Base-by-base conservation (phyloP, 805 yeast species). In the Nakazawaea molendinolei region DNA sequence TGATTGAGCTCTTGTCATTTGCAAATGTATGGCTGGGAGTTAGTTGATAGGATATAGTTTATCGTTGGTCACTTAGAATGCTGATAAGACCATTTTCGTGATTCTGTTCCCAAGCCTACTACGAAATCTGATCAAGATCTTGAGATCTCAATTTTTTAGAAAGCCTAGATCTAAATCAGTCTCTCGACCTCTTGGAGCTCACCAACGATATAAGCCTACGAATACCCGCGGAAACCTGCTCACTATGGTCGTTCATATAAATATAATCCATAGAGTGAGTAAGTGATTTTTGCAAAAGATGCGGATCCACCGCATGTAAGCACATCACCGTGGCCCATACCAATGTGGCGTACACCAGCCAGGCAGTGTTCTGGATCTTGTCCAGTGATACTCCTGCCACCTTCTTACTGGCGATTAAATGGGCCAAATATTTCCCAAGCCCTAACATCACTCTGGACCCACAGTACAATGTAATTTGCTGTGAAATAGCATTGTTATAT, bases 241-340 rank as follows among this genome's bases (percentile, higher is more conserved):
- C 8, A 26, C 41, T 38, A 39, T 69, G 65, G 49, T 70, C 56
- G 40, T 74, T 85, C 28, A 79, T 78, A 47, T 83, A 83, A 23
- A 83, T 72, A 52, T 76, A 83, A 36, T 76, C 76, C 83, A 83
- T 74, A 36, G 83, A 73, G 42, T 72, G 72, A 43, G 80, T 67
- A 64, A 83, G 60, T 2, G 83, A 71, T 33, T 69, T 67, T 50
- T 82, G 90, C 30, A 84, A 61, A 44, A 69, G 68, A 25, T 68
- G 67, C 2, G 81, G 79, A 44, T 81, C 79, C 40, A 64, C 62
- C 39, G 79, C 69, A 54, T 80, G 82, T 34, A 83, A 62, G 48
- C 71, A 67, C 89, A 83, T 81, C 25, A 81, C 84, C 18, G 71
- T 50, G 0, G 79, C 90, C 94, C 94, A 83, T 7, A 76, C 65